phyloP scores from a whole-genome alignment of 768 basidiomycete genomes.

The Mycena vulgaris region DNA sequence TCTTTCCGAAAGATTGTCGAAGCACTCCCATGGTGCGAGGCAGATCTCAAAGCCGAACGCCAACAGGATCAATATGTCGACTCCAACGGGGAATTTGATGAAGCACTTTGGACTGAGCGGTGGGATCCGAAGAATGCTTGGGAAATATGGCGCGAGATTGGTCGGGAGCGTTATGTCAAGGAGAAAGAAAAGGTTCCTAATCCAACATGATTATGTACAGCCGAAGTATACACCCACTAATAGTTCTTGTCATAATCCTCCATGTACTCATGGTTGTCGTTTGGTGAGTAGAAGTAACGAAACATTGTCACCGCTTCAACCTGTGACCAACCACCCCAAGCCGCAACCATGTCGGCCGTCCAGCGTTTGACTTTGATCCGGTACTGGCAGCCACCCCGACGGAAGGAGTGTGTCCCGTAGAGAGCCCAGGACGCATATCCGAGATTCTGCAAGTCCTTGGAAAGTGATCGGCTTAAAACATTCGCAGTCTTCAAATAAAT shows the following conservation, averaged over 20 bases:
- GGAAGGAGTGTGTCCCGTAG: conserved; percentile 41
- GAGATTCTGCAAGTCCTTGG: conserved; percentile 33
- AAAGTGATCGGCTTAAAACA: conserved; percentile 26
- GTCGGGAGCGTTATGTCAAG: neutral
- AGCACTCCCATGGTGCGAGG: neutral
- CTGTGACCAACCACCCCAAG: conserved; percentile 42
- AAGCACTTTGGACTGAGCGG: neutral
- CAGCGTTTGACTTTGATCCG: conserved; percentile 26
- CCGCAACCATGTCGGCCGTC: conserved; percentile 35
- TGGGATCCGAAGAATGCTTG: neutral
- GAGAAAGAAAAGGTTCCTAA: neutral
- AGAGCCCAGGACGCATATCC: conserved; percentile 37
- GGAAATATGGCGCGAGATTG: conserved; percentile 4
- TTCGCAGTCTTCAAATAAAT: conserved; percentile 20
- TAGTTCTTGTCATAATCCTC: conserved; percentile 1
- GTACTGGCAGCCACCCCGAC: conserved; percentile 39
- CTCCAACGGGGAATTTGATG: neutral
- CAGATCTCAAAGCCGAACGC: conserved; percentile 2
- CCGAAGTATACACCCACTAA: neutral
- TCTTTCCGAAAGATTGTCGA: conserved; percentile 3
- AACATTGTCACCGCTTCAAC: conserved; percentile 35
- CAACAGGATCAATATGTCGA: neutral
- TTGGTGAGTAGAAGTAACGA: conserved; percentile 9
- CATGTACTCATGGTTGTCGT: conserved; percentile 12
- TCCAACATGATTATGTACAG: neutral